A percentile compares a stretch with the other conserved stretches of the same genome.
phyloP scores from a whole-genome alignment of 306 rosid genomes.

The Dalbergia cochinchinensis region DNA sequence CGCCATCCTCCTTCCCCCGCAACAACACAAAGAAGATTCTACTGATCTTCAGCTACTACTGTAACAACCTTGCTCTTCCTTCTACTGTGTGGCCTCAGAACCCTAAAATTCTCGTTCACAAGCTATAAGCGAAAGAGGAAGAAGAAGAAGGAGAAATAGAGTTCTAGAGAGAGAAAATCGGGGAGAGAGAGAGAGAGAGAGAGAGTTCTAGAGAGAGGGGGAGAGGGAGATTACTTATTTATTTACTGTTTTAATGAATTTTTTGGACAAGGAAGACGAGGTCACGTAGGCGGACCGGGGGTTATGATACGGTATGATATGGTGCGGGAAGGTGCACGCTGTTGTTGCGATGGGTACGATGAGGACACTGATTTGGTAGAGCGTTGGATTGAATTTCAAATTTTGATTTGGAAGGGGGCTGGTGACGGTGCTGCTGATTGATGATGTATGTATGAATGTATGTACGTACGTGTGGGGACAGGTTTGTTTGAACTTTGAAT shows the following conservation, averaged over 20 bases:
- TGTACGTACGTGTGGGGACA: neutral
- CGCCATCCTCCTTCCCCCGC: conserved; percentile 53
- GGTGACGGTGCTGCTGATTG: neutral
- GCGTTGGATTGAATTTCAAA: neutral
- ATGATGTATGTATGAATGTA: neutral
- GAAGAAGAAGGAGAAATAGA: neutral
- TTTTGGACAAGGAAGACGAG: conserved; percentile 9
- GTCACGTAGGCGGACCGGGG: neutral
- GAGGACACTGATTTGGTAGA: neutral
- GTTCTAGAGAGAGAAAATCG: conserved; percentile 3
- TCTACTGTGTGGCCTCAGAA: neutral
- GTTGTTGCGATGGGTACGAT: neutral
- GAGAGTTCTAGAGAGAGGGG: conserved; percentile 7
- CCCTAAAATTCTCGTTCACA: conserved; percentile 27
- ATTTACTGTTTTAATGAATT: no score
- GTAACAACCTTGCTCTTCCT: neutral
- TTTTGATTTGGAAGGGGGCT: neutral
- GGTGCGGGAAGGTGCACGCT: neutral
- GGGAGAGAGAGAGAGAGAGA: neutral
- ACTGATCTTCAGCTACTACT: conserved; percentile 1
- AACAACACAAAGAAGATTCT: neutral
- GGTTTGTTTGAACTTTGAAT: neutral
- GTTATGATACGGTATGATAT: neutral
- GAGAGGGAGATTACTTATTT: neutral
- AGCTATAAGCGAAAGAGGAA: neutral